These are phyloP conservation scores for Trametes maxima DNA, from an alignment of 768 basidiomycete genomes.

Conservation along the genomic window DNA sequence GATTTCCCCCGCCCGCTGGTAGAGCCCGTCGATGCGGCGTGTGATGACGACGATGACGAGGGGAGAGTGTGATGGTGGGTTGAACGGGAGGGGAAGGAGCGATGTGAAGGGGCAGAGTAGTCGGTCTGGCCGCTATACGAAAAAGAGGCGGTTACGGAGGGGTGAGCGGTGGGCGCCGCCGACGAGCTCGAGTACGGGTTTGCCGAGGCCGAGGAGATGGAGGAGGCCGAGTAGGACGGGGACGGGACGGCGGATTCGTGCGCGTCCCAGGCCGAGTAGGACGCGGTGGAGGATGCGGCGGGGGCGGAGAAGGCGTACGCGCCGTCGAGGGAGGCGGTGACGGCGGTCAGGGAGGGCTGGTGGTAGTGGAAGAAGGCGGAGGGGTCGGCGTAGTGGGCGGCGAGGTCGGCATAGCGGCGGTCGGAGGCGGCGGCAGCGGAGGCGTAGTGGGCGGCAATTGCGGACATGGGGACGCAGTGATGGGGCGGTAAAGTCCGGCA, in stretches of 20 bases:
- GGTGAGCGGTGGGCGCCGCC: constrained; percentile 6
- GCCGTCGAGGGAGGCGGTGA: constrained; percentile 6
- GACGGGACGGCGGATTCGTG: constrained; percentile 13
- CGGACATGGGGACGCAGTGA: constrained; percentile 9
- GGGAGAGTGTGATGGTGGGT: not conserved
- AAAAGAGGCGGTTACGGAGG: constrained; percentile 14
- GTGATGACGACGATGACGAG: not conserved
- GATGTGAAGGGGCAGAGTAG: constrained; percentile 9
- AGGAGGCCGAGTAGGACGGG: constrained; percentile 11
- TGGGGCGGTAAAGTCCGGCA: constrained; percentile 11
- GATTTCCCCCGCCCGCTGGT: not conserved
- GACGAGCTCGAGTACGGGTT: constrained; percentile 8
- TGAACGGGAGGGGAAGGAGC: not conserved
- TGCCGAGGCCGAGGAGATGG: constrained; percentile 2
- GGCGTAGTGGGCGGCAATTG: constrained; percentile 19
- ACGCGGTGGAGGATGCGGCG: not conserved
- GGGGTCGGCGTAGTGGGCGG: constrained; percentile 18
- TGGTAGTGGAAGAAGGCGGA: not conserved
- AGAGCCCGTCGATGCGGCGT: not conserved
- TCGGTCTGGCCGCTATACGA: constrained; percentile 10
- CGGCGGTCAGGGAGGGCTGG: constrained; percentile 9
- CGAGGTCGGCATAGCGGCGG: constrained; percentile 18
- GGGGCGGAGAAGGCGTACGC: not conserved
- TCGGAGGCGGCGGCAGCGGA: constrained; percentile 6
- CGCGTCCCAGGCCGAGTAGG: constrained; percentile 17